Conservation (phyloP, 345 rosid genomes). For the Camelina neglecta region DNA sequence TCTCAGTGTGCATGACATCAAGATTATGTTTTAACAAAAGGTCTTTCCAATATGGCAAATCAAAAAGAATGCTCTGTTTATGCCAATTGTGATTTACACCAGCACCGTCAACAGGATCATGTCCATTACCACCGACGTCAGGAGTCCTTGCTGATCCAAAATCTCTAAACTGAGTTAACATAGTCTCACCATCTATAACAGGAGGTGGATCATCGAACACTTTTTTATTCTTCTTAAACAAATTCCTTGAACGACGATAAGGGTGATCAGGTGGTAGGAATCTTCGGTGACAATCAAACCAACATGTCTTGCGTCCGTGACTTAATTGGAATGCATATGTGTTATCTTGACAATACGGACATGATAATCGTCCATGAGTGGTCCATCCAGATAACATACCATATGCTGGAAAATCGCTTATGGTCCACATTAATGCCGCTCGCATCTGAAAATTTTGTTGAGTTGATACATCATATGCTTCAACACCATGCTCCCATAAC, state of each 20-base stretch:
- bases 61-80: neutral
- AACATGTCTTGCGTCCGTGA: neutral
- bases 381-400: neutral
- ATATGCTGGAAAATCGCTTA: neutral
- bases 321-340: neutral
- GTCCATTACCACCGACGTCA: neutral
- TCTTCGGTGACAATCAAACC: too few species aligned
- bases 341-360: neutral
- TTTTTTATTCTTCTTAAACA: neutral
- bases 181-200: neutral
- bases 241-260: neutral
- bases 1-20: neutral
- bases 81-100: neutral
- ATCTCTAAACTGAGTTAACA: neutral
- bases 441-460: neutral
- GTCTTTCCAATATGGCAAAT: neutral
- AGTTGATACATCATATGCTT: neutral
- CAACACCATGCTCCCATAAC: neutral
- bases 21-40: neutral
- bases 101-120: neutral
- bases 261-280: neutral
- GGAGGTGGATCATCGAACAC: neutral
- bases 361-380: neutral
- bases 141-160: neutral
- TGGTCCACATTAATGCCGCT: neutral